Percentiles rank a stretch among this genome's conserved stretches.
Evolutionary conservation across 1,284 basidiomycete species (phyloP).

Genomic region (Trichosporon coremiiforme): DNA sequence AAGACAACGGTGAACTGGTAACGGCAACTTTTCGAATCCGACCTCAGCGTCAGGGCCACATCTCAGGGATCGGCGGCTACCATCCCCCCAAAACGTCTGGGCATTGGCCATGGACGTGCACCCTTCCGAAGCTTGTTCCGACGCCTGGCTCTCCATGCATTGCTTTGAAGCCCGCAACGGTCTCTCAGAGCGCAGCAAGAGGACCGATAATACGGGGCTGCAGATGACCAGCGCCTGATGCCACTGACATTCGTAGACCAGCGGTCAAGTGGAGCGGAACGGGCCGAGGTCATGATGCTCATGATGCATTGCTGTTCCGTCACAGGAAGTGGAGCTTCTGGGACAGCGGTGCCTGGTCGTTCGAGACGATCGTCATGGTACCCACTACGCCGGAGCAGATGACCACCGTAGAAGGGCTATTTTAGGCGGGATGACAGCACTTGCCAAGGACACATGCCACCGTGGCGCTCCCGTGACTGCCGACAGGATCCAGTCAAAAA

Average conservation of each 20-base stretch:
- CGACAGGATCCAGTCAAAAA: neutral
- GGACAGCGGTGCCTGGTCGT: neutral
- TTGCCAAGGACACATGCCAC: constrained; percentile 8
- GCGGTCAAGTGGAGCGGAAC: neutral
- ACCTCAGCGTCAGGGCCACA: neutral
- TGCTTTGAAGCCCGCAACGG: neutral
- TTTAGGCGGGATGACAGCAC: neutral
- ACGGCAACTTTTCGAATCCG: constrained; percentile 8
- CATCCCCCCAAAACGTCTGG: neutral
- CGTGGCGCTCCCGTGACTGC: neutral
- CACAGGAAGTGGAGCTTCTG: neutral
- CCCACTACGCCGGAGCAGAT: neutral
- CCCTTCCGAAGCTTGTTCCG: no score
- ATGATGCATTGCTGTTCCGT: neutral
- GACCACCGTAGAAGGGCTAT: neutral
- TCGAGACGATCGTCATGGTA: neutral
- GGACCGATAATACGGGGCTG: neutral
- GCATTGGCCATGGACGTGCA: neutral
- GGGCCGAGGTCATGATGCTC: neutral
- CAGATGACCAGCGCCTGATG: no score
- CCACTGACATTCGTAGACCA: neutral
- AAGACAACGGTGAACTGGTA: neutral
- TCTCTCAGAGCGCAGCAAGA: neutral
- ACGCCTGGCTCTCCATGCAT: neutral
- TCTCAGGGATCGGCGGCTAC: neutral